phyloP scores from a whole-genome alignment of 345 rosid genomes.

The Salix brachista region DNA sequence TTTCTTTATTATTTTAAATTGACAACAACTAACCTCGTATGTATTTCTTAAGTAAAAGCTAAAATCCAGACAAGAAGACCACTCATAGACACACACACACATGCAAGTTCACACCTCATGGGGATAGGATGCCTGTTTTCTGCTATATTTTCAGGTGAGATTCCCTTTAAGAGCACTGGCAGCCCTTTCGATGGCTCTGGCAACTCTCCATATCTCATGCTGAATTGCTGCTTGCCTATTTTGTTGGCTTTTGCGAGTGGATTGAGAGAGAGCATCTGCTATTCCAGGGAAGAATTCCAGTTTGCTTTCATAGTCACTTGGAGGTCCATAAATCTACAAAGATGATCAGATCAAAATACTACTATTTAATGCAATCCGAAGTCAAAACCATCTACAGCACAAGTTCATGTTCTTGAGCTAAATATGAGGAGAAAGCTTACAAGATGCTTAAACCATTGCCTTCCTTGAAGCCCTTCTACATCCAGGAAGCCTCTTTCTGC shows the following conservation, averaged over 20 bases:
- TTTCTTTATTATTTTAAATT: background rate
- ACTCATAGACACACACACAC: background rate
- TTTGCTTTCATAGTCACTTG: conserved; percentile 47
- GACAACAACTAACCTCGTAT: background rate
- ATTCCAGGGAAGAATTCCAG: conserved; percentile 74
- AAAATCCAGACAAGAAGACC: background rate
- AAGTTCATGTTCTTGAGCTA: background rate
- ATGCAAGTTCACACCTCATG: background rate
- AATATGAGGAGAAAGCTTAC: conserved; percentile 36
- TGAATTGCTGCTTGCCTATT: conserved; percentile 35
- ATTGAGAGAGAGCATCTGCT: conserved; percentile 55
- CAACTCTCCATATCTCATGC: conserved; percentile 90
- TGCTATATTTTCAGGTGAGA: background rate
- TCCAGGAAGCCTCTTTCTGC: conserved; percentile 93
- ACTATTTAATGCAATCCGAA: background rate
- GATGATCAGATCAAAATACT: background rate
- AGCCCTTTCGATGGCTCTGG: conserved; percentile 80
- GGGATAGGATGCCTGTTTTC: background rate
- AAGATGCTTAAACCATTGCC: conserved; percentile 93
- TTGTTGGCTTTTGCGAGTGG: conserved; percentile 7
- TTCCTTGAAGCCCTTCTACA: conserved; percentile 63
- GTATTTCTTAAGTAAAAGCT: background rate
- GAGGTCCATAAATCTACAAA: conserved; percentile 75
- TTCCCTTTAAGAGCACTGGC: conserved; percentile 65
- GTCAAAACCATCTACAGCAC: background rate